These are phyloP conservation scores for Trichoderma aggressivum DNA, from an alignment of 2,329 filamentous ascomycete genomes.

Conservation along the genomic window DNA sequence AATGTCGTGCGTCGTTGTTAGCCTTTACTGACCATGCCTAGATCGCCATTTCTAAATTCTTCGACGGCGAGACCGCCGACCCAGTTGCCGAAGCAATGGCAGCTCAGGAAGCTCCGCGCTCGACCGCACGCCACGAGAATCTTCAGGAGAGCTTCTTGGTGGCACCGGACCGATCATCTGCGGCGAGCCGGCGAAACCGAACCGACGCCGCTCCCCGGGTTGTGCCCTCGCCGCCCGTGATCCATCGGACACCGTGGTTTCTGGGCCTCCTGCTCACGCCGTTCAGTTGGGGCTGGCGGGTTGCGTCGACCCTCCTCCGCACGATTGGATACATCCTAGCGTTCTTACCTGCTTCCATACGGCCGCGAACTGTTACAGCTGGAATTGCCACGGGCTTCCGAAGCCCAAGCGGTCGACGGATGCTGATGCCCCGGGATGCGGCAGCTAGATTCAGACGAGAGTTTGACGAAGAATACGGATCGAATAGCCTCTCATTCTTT, in stretches of 20 bases:
- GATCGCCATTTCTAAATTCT: slow-evolving; percentile 97
- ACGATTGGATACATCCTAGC: slow-evolving; percentile 75
- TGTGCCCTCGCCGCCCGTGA: slow-evolving; percentile 69
- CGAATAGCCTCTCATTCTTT: slow-evolving; percentile 68
- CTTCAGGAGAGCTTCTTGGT: slow-evolving; percentile 58
- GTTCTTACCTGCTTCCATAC: slow-evolving; percentile 68
- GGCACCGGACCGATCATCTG: slow-evolving; percentile 22
- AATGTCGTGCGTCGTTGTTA: neutral
- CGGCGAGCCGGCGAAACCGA: slow-evolving; percentile 27
- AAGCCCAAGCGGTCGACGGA: slow-evolving; percentile 66
- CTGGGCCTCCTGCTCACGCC: slow-evolving; percentile 77
- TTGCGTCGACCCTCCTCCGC: slow-evolving; percentile 66
- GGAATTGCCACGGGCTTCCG: slow-evolving; percentile 50
- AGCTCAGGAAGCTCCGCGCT: slow-evolving; percentile 59
- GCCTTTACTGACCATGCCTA: slow-evolving; percentile 35
- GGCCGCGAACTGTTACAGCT: slow-evolving; percentile 53
- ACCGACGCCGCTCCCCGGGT: slow-evolving; percentile 77
- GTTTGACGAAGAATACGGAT: slow-evolving; percentile 90
- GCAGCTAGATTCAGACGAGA: slow-evolving; percentile 86
- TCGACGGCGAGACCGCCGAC: slow-evolving; percentile 88
- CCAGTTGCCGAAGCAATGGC: slow-evolving; percentile 73
- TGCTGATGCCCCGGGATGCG: slow-evolving; percentile 80
- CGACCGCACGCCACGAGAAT: slow-evolving; percentile 67
- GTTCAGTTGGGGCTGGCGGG: slow-evolving; percentile 71
- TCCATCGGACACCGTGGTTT: slow-evolving; percentile 69